Evolutionary conservation across 805 yeast genomes (phyloP), one percentile per base, ranked within the genome.

Genomic region (Kodamaea leandrae): DNA sequence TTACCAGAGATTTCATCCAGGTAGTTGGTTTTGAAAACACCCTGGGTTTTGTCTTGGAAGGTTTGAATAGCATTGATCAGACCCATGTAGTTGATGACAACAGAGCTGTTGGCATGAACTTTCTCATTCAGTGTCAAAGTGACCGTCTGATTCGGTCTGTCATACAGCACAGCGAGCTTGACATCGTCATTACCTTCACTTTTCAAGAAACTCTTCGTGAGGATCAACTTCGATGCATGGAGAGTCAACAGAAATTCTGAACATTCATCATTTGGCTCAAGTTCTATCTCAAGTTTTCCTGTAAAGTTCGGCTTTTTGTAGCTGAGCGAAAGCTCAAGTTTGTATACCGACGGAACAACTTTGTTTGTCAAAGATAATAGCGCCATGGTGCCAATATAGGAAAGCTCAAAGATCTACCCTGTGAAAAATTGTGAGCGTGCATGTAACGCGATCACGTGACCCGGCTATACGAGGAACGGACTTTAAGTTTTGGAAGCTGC

Each of bases 11-110:
- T 56, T 4, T 71, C 64, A 49, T 77, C 78, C 42, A 72, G 67
- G 54, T 79, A 82, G 53, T 79, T 80, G 1, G 88, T 80, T 51
- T 80, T 80, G 68, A 81, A 85, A 1, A 85, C 56, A 25, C 93
- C 93, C 36, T 60, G 65, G 0, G 90, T 83, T 34, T 52, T 54
- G 48, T 83, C 88, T 25, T 66, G 61, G 51, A 63, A 77, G 0
- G 85, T 76, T 44, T 71, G 65, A 37, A 77, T 72, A 12, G 68
- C 55, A 42, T 71, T 71, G 29, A 80, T 58, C 42, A 72, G 73
- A 2, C 83, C 87, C 43, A 78, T 52, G 44, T 72, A 82, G 8
- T 55, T 53, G 24, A 80, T 33, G 25, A 65, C 43, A 19, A 45
- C 25, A 6, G 39, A 37, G 5, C 42, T 16, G 14, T 43, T 45